phyloP scores from a whole-genome alignment of 2,329 filamentous ascomycete genomes.

The Pseudocercospora musae region DNA sequence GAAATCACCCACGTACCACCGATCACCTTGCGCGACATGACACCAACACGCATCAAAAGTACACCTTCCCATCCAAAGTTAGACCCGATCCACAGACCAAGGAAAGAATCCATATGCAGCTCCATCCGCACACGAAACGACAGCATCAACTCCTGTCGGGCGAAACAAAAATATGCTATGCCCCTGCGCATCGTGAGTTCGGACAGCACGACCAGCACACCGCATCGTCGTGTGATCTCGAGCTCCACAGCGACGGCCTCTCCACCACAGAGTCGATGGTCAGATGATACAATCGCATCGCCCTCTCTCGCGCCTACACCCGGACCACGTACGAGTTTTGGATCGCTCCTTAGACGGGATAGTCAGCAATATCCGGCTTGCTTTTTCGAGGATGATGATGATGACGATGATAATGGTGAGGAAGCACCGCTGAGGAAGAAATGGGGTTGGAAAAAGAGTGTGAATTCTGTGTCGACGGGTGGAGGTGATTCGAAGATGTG shows the following conservation, averaged over 20 bases:
- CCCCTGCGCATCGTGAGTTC: conserved; percentile 26
- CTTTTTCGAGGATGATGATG: conserved; percentile 33
- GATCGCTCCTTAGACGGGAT: conserved; percentile 22
- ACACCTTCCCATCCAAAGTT: conserved; percentile 12
- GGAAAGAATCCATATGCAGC: conserved; percentile 28
- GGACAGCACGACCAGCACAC: conserved; percentile 7
- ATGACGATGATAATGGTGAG: conserved; percentile 29
- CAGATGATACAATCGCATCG: conserved; percentile 30
- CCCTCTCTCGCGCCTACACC: conserved; percentile 21
- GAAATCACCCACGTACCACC: conserved; percentile 4
- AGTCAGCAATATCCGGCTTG: conserved; percentile 29
- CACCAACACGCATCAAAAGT: neutral
- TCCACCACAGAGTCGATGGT: conserved; percentile 23
- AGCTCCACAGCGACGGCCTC: conserved; percentile 4
- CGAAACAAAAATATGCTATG: conserved; percentile 14
- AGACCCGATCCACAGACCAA: conserved; percentile 24
- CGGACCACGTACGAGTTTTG: conserved; percentile 26
- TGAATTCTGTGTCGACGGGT: neutral
- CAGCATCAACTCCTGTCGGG: conserved; percentile 22
- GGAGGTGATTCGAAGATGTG: conserved; percentile 3
- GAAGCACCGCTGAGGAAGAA: conserved; percentile 23
- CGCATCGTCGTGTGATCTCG: conserved; percentile 4
- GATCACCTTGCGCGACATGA: neutral
- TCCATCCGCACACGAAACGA: conserved; percentile 29
- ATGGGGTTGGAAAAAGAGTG: conserved; percentile 22